Percentiles rank a stretch among this genome's conserved stretches.
Conservation (phyloP, 2,329 filamentous ascomycete species). For the Didymella lethalis region DNA sequence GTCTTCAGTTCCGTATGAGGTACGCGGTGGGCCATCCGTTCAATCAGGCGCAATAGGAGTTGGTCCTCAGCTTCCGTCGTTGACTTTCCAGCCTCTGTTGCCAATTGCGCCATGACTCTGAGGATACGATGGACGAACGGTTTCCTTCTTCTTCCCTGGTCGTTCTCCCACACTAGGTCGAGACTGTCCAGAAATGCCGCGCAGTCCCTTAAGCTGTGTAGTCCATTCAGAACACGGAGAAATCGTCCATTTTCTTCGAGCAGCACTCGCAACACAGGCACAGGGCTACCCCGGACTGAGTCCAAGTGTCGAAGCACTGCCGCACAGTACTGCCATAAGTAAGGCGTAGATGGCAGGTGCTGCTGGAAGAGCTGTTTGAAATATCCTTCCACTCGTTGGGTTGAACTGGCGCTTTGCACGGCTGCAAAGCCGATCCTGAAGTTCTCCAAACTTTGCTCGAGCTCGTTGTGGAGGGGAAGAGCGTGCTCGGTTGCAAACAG, state of each 20-base stretch:
- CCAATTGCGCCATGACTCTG: constrained; percentile 1
- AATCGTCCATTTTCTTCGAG: constrained; percentile 1
- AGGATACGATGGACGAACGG: constrained; percentile 1
- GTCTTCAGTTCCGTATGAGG: not conserved
- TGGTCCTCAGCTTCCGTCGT: constrained; percentile 9
- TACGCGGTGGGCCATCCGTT: not conserved
- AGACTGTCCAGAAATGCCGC: constrained; percentile 7
- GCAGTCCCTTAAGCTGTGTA: not conserved
- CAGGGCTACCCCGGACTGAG: not conserved
- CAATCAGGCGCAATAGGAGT: constrained; percentile 10
- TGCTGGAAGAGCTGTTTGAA: constrained; percentile 6
- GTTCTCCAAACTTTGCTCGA: constrained; percentile 5
- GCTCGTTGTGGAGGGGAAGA: not conserved
- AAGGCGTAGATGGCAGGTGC: constrained; percentile 1
- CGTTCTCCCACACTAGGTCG: not conserved
- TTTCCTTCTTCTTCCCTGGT: not conserved
- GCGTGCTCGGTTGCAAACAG: not conserved
- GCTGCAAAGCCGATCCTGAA: constrained; percentile 6
- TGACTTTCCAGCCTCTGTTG: not conserved
- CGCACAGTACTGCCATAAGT: constrained; percentile 11
- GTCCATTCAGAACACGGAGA: not conserved
- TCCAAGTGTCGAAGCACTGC: constrained; percentile 3
- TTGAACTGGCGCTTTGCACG: not conserved
- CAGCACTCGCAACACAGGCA: constrained; percentile 4
- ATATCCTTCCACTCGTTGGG: not conserved